Base-by-base conservation (phyloP, 225 moss, liverwort and hornwort species). In the Polytrichum commune region DNA sequence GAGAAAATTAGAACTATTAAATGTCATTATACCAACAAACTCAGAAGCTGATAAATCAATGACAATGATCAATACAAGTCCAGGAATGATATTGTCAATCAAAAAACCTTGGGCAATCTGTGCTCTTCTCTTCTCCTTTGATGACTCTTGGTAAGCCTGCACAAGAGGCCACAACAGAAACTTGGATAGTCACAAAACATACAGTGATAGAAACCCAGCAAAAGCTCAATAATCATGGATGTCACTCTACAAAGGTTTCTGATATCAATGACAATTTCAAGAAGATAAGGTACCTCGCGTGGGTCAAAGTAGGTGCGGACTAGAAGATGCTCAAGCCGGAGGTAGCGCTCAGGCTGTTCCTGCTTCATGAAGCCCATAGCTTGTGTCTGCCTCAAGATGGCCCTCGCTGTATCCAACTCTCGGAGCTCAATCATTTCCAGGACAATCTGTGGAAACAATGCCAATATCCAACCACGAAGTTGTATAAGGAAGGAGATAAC, bases 321-420 rank as follows among this genome's bases (percentile, higher is more conserved):
- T 64, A 98, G 84, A 73, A 98, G 95, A 76, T 98, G 97, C 81
- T 98, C 97, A 69, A 98, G 86, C 80, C 88, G 91, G 55, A 98
- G 86, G 66, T 98, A 98, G 3, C 97, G 94, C 88, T 98, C 97
- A 38, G 97, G 97, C 75, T 98, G 97, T 57, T 98, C 97, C 85
- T 97, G 94, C 76, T 97, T 97, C 97, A 98, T 98, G 53, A 98
- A 93, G 60, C 95, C 91, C 97, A 98, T 98, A 30, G 97, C 97
- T 68, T 98, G 97, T 58, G 97, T 98, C 81, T 98, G 97, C 70
- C 97, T 81, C 84, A 98, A 72, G 67, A 98, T 98, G 67, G 97
- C 95, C 83, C 97, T 92, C 7, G 97, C 97, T 63, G 97, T 98
- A 73, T 98, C 97, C 85, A 98, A 70, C 81, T 98, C 97, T 73